Percentiles rank a stretch among this genome's conserved stretches.
These are phyloP conservation scores for Diddensiella transvaalensis DNA, from an alignment of 805 yeast genomes.

Conservation along the genomic window DNA sequence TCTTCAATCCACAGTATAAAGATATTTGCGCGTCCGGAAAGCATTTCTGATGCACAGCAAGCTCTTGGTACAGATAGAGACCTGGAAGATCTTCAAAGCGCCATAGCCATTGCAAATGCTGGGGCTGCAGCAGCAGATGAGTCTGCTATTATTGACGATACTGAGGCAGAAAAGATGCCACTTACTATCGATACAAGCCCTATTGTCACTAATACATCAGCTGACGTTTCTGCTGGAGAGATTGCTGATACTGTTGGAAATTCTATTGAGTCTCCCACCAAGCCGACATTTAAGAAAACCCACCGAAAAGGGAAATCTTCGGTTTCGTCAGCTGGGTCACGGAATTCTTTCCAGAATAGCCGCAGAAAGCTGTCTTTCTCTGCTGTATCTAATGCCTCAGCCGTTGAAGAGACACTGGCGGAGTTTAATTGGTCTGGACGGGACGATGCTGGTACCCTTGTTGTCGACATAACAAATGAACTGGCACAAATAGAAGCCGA, in stretches of 20 bases:
- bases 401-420: slow-evolving; percentile 63
- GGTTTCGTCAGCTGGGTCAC: slow-evolving; percentile 14
- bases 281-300: neutral
- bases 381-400: slow-evolving; percentile 24
- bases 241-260: neutral
- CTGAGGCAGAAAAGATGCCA: neutral
- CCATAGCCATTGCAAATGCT: neutral
- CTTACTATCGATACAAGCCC: neutral
- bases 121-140: neutral
- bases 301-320: slow-evolving; percentile 11
- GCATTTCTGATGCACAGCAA: neutral
- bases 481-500: slow-evolving; percentile 59
- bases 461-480: slow-evolving; percentile 55
- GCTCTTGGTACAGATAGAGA: neutral
- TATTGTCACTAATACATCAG: neutral
- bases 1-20: slow-evolving; percentile 15
- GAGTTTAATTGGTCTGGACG: slow-evolving; percentile 72
- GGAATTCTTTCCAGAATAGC: slow-evolving; percentile 7
- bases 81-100: neutral
- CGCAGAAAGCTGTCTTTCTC: slow-evolving; percentile 17
- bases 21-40: slow-evolving; percentile 9
- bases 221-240: neutral
- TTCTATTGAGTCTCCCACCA: neutral
- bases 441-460: slow-evolving; percentile 59
- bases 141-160: neutral